phyloP scores from a whole-genome alignment of 2,329 filamentous ascomycete species.

The Bipolaris sorokiniana region DNA sequence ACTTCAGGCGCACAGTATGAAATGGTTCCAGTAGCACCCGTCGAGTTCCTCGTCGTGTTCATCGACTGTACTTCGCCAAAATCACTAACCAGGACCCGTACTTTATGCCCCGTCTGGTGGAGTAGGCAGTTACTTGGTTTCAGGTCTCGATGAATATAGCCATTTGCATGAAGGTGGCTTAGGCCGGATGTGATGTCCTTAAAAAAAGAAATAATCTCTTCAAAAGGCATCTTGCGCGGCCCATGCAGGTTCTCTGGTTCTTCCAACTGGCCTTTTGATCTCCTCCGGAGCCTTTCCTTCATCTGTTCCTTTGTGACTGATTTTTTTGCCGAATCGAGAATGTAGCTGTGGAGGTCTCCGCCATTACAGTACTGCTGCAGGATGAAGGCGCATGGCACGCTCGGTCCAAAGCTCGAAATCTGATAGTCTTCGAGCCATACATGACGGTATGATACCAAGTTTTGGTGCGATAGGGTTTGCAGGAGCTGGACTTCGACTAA shows the following conservation, averaged over 20 bases:
- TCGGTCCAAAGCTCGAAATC: conserved; percentile 83
- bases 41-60: conserved; percentile 81
- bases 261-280: conserved; percentile 78
- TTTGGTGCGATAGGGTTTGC: conserved; percentile 89
- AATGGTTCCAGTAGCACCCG: conserved; percentile 92
- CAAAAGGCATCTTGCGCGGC: conserved; percentile 70
- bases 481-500: conserved; percentile 91
- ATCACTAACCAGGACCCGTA: conserved; percentile 89
- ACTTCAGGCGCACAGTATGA: conserved; percentile 98
- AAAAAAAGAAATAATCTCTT: conserved; percentile 97
- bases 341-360: conserved; percentile 86
- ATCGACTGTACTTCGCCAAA: conserved; percentile 95
- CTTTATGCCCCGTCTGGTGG: conserved; percentile 73
- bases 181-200: conserved; percentile 92
- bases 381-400: conserved; percentile 93
- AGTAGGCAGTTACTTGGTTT: conserved; percentile 96
- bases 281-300: conserved; percentile 83
- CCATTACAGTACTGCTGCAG: conserved; percentile 97
- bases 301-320: conserved; percentile 77
- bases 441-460: conserved; percentile 94
- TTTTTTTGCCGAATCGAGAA: conserved; percentile 71
- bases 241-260: conserved; percentile 60
- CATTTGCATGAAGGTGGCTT: conserved; percentile 85
- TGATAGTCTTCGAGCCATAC: conserved; percentile 94
- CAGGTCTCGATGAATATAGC: conserved; percentile 94